Evolutionary conservation across 2,329 filamentous ascomycete genomes (phyloP), one percentile per base, ranked within the genome.

Genomic region (Leptodontidium sp.): DNA sequence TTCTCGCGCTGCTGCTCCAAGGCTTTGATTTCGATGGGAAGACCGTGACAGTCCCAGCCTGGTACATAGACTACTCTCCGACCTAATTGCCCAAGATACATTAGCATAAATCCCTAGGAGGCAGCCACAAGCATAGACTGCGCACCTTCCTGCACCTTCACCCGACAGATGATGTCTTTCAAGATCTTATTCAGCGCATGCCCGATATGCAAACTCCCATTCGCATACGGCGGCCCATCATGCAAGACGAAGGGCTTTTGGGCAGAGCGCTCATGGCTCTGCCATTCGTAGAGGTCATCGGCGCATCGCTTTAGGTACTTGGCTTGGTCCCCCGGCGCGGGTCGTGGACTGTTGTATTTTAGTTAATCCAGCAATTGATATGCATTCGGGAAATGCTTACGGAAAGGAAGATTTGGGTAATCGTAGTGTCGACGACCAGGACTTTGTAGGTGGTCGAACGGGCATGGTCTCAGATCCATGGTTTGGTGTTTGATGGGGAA

Each of bases 151-250:
- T 92, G 89, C 69, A 98, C 83, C 81, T 97, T 90, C 70, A 91
- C 89, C 50, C 96, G 88, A 74, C 94, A 86, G 70, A 97, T 93
- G 76, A 98, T 92, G 81, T 99, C 96, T 83, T 99, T 99, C 69
- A 97, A 85, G 74, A 98, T 91, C 82, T 99, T 99, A 81, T 99
- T 99, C 78, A 99, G 84, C 45, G 96, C 94, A 84, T 99, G 96
- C 2, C 96, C 96, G 70, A 97, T 89, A 77, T 99, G 96, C 11
- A 99, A 86, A 55, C 87, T 87, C 15, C 96, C 96, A 82, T 99
- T 99, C 72, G 96, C 96, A 79, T 98, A 99, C 0, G 96, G 96
- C 0, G 96, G 96, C 0, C 96, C 96, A 88, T 99, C 96, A 78
- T 98, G 96, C 9, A 99, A 84, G 1, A 94, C 84, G 73, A 98